Evolutionary conservation across 192 early-diverging fungal species (phyloP), one percentile per base, ranked within the genome.

Genomic region (Allomyces macrogynus): DNA sequence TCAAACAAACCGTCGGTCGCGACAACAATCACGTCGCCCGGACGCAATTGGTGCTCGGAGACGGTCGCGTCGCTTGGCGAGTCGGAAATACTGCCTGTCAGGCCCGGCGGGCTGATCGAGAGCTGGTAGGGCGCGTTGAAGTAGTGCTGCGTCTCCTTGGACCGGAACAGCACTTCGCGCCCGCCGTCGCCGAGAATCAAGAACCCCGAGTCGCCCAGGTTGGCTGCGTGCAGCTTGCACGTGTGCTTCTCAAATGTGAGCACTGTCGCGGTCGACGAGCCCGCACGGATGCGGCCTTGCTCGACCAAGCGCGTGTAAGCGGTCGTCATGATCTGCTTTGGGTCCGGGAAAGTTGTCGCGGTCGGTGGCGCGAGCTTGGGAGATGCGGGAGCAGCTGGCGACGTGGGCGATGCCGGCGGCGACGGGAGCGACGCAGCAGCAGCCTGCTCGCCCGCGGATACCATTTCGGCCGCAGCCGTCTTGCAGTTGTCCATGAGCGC

Each of bases 121-220:
- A 68, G 24, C 60, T 68, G 67, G 24, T 43, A 68, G 10, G 67
- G 67, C 23, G 67, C 67, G 60, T 68, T 68, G 18, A 68, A 68
- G 60, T 68, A 68, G 22, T 68, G 67, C 40, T 68, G 67, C 57
- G 23, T 16, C 22, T 68, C 67, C 10, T 43, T 44, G 32, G 66
- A 68, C 26, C 65, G 64, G 61, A 32, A 68, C 10, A 23, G 18
- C 11, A 67, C 64, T 7, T 67, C 44, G 49, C 61, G 44, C 10
- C 11, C 61, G 4, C 22, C 12, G 60, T 43, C 18, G 49, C 67
- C 24, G n/a, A 68, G 42, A 5, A 68, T 62, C 27, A 66, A 10
- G 42, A 40, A 60, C 18, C 67, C 67, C 3, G 64, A 66, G 40
- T 68, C 67, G 42, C 67, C 67, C 0, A 68, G 40, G 18, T 68